Evolutionary conservation across 495 filamentous ascomycete species (phyloP).

Genomic region (Hamigera avellanea): DNA sequence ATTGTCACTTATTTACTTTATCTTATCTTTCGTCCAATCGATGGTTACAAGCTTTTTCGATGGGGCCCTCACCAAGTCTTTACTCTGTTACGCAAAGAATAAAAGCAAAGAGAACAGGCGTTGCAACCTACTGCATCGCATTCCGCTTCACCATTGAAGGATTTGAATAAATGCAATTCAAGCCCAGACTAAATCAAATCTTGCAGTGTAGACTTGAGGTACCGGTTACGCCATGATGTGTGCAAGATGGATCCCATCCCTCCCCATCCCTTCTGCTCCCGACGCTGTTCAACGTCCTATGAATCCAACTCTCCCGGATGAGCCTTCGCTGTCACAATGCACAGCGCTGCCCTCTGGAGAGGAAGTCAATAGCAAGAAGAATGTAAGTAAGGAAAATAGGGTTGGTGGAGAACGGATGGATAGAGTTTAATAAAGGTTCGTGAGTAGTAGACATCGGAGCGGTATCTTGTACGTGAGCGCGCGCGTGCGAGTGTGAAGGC

Average conservation of each 20-base stretch:
- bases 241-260: constrained; percentile 1
- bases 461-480: too few species aligned
- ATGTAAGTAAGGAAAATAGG: constrained; percentile 2
- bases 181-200: not conserved
- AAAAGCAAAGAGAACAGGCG: too few species aligned
- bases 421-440: not conserved
- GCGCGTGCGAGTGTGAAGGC: too few species aligned
- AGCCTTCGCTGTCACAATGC: not conserved
- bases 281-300: not conserved
- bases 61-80: too few species aligned
- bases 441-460: too few species aligned
- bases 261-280: constrained; percentile 1
- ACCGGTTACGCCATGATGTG: constrained; percentile 8
- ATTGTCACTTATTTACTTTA: too few species aligned
- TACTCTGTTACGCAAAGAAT: too few species aligned
- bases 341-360: not conserved
- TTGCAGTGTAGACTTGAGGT: not conserved
- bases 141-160: too few species aligned
- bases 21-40: too few species aligned
- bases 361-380: not conserved
- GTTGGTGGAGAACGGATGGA: not conserved
- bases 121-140: too few species aligned
- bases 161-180: not conserved
- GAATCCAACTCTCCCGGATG: not conserved
- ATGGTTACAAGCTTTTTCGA: too few species aligned